phyloP scores from a whole-genome alignment of 768 basidiomycete genomes.

The Mycena indigotica region DNA sequence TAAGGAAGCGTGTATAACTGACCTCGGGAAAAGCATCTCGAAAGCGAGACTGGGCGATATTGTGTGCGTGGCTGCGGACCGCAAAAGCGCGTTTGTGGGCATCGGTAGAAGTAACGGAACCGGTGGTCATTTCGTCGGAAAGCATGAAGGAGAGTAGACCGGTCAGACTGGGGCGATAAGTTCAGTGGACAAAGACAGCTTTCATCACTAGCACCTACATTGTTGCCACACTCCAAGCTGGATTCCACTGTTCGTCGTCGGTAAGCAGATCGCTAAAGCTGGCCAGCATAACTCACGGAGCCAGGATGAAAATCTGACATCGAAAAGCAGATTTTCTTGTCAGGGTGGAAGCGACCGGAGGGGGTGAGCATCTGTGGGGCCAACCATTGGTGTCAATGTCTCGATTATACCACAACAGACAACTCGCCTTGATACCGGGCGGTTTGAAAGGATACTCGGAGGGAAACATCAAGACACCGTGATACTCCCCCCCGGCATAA shows the following conservation, averaged over 20 bases:
- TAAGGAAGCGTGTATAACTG: no score
- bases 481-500: constrained; percentile 90
- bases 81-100: constrained; percentile 80
- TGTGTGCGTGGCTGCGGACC: constrained; percentile 81
- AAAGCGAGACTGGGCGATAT: constrained; percentile 77
- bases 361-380: constrained; percentile 80
- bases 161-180: constrained; percentile 66
- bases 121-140: constrained; percentile 95
- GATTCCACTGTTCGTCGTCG: constrained; percentile 72
- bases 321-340: constrained; percentile 96
- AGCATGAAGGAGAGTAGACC: constrained; percentile 95
- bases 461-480: constrained; percentile 90
- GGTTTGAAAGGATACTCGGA: constrained; percentile 96
- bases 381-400: background rate
- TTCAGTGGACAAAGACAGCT: constrained; percentile 5
- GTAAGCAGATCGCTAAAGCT: background rate
- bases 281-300: constrained; percentile 57
- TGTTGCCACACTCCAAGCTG: constrained; percentile 92
- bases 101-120: constrained; percentile 80
- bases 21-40: constrained; percentile 89
- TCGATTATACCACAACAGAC: background rate
- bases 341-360: constrained; percentile 86
- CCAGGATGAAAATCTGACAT: constrained; percentile 97
- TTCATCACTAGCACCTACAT: constrained; percentile 58
- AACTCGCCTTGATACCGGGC: constrained; percentile 87